Evolutionary conservation across 148 eudicot species (phyloP), one percentile per base, ranked within the genome.

Genomic region (Salicornia ramosissima): DNA sequence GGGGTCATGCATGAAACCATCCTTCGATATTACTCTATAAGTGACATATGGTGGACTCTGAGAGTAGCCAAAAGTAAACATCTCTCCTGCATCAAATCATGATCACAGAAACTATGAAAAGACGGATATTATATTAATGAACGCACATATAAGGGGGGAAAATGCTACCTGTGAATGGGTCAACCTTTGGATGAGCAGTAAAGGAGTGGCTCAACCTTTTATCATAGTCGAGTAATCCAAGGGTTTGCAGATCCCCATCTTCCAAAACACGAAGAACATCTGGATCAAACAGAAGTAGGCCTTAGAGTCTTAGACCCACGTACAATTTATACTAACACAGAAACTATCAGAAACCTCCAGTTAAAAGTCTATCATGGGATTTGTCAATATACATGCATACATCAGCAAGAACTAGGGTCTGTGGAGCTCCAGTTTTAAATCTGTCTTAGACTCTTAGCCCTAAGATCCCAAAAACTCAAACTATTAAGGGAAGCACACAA

Each of bases 151-250:
- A 64, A 62, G 11, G 34, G 45, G 10, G 34, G 10, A 3, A 64
- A 52, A 8, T 33, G 62, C 78, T 71, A 95, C 99, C 97, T 70
- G 97, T 95, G 74, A 83, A 50, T 33, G 97, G 99, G 63, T 95
- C 97, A 72, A 95, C 91, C 82, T 95, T 95, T 47, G 99, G 99
- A 77, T 95, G 99, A 71, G 99, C 99, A 53, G 99, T 91, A 71
- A 95, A 91, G 43, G 86, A 43, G 79, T 95, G 99, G 68, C 86
- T 43, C 80, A 95, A 78, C 77, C 99, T 87, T 78, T 87, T 91
- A 80, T 95, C 99, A 81, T 95, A 89, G 81, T 95, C 99, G 81
- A 95, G 75, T 83, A 95, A 66, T 79, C 99, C 99, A 71, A 91
- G 80, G 56, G 99, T 95, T 79, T 95, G 99, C 71, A 91, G 73